Evolutionary conservation across 2,329 filamentous ascomycete genomes (phyloP).

Genomic region (Penicillium occitanis): DNA sequence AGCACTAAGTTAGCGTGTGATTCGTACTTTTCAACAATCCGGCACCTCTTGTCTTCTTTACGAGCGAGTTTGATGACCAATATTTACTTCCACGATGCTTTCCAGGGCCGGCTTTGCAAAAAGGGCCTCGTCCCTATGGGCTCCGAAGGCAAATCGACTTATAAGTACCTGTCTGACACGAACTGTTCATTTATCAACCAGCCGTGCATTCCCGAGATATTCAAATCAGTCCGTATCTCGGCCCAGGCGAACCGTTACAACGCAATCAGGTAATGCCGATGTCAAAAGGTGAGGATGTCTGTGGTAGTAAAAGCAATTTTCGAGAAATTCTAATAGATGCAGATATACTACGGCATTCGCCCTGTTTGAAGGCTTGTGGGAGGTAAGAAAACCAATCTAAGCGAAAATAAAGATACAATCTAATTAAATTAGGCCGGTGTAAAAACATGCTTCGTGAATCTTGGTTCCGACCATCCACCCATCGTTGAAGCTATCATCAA

Average conservation of each 20-base stretch:
- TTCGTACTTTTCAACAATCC: neutral
- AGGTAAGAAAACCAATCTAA: neutral
- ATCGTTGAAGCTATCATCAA: slow-evolving; percentile 77
- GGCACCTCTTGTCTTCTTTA: neutral
- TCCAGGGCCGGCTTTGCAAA: neutral
- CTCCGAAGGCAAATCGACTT: neutral
- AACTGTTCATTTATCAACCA: neutral
- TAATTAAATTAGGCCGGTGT: slow-evolving; percentile 32
- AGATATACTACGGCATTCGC: neutral
- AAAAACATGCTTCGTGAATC: slow-evolving; percentile 29
- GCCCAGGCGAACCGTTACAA: neutral
- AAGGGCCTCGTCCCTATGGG: neutral
- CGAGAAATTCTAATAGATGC: neutral
- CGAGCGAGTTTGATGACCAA: neutral
- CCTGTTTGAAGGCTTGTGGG: neutral
- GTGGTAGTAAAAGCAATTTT: neutral
- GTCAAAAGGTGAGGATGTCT: neutral
- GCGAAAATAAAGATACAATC: neutral
- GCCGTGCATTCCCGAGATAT: neutral
- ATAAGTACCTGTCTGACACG: neutral
- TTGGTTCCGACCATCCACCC: slow-evolving; percentile 59
- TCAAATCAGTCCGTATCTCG: neutral
- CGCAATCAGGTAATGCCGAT: neutral
- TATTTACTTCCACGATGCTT: neutral
- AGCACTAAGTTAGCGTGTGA: neutral